Conservation (phyloP, 2,329 filamentous ascomycete species). For the Aspergillus niger region DNA sequence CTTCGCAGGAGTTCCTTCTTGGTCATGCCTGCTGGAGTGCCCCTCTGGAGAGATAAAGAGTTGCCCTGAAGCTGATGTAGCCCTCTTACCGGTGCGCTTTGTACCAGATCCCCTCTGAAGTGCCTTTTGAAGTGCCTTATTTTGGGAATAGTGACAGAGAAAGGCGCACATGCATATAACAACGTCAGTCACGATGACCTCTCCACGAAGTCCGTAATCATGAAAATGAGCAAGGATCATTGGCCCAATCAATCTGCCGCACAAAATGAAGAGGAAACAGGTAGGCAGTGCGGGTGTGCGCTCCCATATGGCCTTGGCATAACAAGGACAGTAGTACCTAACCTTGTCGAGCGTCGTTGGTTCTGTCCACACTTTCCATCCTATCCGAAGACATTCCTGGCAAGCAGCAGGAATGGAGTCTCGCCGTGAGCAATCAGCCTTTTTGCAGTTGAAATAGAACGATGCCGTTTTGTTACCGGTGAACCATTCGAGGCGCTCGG, state of each 20-base stretch:
- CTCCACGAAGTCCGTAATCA: not conserved
- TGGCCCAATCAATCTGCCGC: not conserved
- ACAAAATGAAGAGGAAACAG: not conserved
- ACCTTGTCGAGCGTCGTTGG: slow-evolving; percentile 6
- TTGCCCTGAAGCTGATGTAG: not conserved
- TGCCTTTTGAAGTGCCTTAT: not conserved
- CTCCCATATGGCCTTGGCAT: not conserved
- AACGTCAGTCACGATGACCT: not conserved
- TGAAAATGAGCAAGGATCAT: not conserved
- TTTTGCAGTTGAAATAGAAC: slow-evolving; percentile 10
- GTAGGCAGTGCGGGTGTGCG: not conserved
- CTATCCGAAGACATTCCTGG: slow-evolving; percentile 16
- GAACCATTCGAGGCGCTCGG: slow-evolving; percentile 10
- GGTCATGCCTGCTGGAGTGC: not conserved
- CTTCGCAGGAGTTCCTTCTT: not conserved
- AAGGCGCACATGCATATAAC: not conserved
- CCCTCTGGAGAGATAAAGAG: not conserved
- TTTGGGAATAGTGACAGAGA: not conserved
- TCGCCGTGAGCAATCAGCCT: not conserved
- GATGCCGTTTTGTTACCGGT: slow-evolving; percentile 2
- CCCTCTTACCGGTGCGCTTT: not conserved
- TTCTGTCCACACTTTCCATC: slow-evolving; percentile 17
- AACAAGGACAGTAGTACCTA: slow-evolving; percentile 9
- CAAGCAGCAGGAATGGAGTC: slow-evolving; percentile 6
- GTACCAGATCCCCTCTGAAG: not conserved